These are phyloP conservation scores for Viridothelium virens DNA, from an alignment of 495 filamentous ascomycete species.

Conservation along the genomic window DNA sequence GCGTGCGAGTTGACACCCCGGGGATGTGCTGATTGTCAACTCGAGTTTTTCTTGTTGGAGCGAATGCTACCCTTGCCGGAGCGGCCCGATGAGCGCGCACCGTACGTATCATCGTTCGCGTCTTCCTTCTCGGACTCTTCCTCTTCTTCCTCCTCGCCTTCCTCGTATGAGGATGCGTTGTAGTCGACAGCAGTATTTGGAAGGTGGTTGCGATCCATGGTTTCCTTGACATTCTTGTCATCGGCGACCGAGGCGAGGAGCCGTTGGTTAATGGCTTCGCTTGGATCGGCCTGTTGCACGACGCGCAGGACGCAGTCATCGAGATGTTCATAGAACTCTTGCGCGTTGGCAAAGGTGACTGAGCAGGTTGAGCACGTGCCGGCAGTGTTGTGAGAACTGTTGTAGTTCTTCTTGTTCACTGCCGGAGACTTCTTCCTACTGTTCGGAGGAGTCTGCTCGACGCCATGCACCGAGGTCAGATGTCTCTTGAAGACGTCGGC, in stretches of 20 bases:
- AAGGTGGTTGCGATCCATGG: slow-evolving; percentile 72
- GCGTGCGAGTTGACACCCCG: slow-evolving; percentile 46
- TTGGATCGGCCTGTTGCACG: slow-evolving; percentile 94
- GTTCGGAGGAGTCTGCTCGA: slow-evolving; percentile 94
- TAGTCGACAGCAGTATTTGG: slow-evolving; percentile 48
- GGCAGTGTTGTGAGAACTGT: slow-evolving; percentile 38
- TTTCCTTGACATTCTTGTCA: slow-evolving; percentile 74
- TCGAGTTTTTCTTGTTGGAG: slow-evolving; percentile 26
- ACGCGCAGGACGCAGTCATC: slow-evolving; percentile 97
- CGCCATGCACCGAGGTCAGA: slow-evolving; percentile 83
- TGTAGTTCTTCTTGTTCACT: slow-evolving; percentile 46
- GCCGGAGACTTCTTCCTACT: slow-evolving; percentile 74
- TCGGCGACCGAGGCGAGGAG: slow-evolving; percentile 73
- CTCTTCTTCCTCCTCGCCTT: slow-evolving; percentile 57
- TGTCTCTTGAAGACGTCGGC: slow-evolving; percentile 99
- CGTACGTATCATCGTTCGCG: slow-evolving; percentile 52
- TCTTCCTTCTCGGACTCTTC: slow-evolving; percentile 55
- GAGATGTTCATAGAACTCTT: slow-evolving; percentile 98
- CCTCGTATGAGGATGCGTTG: slow-evolving; percentile 43
- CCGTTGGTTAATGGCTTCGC: slow-evolving; percentile 89
- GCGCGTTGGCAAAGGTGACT: slow-evolving; percentile 81
- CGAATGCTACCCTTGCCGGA: slow-evolving; percentile 5
- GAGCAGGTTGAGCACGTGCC: slow-evolving; percentile 97
- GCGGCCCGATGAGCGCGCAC: slow-evolving; percentile 33
- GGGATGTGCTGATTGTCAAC: slow-evolving; percentile 54